These are phyloP conservation scores for Quercus lobata DNA, from an alignment of 331 rosid species.

Conservation along the genomic window DNA sequence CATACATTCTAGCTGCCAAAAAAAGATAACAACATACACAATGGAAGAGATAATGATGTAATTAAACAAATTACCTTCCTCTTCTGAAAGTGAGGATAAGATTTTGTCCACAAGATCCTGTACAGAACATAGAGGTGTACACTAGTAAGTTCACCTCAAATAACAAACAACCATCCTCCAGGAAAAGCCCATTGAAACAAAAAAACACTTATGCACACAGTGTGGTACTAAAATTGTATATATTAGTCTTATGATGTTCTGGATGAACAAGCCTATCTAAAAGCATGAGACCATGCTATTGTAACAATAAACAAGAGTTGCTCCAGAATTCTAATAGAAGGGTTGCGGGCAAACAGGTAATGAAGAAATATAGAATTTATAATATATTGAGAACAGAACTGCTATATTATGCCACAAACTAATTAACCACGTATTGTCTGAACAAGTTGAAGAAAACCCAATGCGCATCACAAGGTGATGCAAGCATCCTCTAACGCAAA, in stretches of 20 bases:
- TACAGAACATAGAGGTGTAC: not conserved
- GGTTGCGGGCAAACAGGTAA: not conserved
- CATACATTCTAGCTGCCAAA: not conserved
- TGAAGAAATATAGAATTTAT: not conserved
- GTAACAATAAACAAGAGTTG: not conserved
- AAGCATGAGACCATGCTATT: not conserved
- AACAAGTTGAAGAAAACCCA: not conserved
- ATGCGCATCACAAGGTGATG: not conserved
- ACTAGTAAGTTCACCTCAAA: not conserved
- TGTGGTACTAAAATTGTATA: not conserved
- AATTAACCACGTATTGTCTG: not conserved
- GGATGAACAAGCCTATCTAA: not conserved
- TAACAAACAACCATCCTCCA: not conserved
- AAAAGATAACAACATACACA: not conserved
- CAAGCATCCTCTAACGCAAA: not conserved
- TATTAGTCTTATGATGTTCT: not conserved
- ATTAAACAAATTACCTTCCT: not conserved
- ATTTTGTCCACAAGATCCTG: slow-evolving; percentile 6
- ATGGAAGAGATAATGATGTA: not conserved
- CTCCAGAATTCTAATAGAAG: not conserved
- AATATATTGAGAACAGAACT: not conserved
- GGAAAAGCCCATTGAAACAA: not conserved
- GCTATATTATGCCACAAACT: not conserved
- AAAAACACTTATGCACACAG: not conserved
- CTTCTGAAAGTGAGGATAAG: not conserved